Percentiles rank a stretch among this genome's conserved stretches.
These are phyloP conservation scores for Aspergillus heteromorphus DNA, from an alignment of 495 filamentous ascomycete species.

Conservation along the genomic window DNA sequence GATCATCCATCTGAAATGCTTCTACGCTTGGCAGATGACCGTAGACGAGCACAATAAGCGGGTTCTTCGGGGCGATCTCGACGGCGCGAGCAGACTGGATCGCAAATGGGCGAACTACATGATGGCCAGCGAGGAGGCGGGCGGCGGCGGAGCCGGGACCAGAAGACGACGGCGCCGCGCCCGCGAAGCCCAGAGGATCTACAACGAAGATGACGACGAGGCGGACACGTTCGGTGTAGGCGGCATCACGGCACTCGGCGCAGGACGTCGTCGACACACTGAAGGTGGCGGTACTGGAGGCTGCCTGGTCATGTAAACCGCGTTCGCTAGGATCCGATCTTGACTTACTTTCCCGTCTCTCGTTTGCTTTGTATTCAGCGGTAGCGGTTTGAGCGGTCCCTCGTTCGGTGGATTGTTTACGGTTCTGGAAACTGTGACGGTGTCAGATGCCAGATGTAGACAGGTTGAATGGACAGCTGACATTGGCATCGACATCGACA, in stretches of 20 bases:
- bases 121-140: constrained; percentile 83
- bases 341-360: not conserved
- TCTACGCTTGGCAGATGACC: constrained; percentile 91
- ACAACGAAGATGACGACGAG: constrained; percentile 70
- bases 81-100: constrained; percentile 67
- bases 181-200: constrained; percentile 67
- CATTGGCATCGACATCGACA: no score
- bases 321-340: not conserved
- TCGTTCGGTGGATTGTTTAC: not conserved
- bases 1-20: constrained; percentile 84
- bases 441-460: no score
- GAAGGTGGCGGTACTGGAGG: constrained; percentile 40
- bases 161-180: constrained; percentile 68
- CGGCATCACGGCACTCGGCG: constrained; percentile 17
- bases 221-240: constrained; percentile 32
- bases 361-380: not conserved
- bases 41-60: constrained; percentile 88
- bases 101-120: constrained; percentile 92
- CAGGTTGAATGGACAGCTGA: no score
- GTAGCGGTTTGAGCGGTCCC: not conserved
- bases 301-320: constrained; percentile 50
- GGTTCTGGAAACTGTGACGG: constrained; percentile 19
- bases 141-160: constrained; percentile 56
- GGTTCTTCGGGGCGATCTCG: constrained; percentile 68
- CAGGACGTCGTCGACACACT: constrained; percentile 44